These are phyloP conservation scores for Irpex sp. DNA, from an alignment of 1,284 basidiomycete species.

Conservation along the genomic window DNA sequence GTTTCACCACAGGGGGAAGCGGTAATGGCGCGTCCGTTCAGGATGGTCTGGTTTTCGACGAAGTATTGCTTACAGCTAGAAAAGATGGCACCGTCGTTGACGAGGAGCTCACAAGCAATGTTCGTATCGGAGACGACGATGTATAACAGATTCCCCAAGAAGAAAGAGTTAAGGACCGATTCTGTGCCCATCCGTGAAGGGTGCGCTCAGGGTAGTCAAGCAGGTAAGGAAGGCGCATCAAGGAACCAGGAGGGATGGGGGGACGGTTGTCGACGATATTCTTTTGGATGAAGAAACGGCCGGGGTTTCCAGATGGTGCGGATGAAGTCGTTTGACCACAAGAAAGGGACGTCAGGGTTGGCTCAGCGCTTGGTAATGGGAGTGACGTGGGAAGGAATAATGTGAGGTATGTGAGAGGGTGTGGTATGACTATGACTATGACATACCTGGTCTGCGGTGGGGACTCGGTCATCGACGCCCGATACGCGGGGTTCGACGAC, in stretches of 20 bases:
- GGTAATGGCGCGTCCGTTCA: slow-evolving; percentile 48
- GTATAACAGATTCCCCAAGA: slow-evolving; percentile 52
- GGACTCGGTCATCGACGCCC: slow-evolving; percentile 25
- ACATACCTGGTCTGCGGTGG: slow-evolving; percentile 20
- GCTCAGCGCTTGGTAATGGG: too few relatives aligned
- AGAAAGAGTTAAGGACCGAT: slow-evolving; percentile 50
- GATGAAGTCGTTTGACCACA: slow-evolving; percentile 34
- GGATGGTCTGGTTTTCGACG: slow-evolving; percentile 51
- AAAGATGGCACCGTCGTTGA: slow-evolving; percentile 50
- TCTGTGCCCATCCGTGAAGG: slow-evolving; percentile 45
- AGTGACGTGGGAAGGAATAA: too few relatives aligned
- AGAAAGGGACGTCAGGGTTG: slow-evolving; percentile 4
- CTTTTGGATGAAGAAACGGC: slow-evolving; percentile 21
- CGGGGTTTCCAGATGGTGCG: slow-evolving; percentile 33
- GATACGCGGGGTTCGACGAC: slow-evolving; percentile 46
- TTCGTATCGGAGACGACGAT: slow-evolving; percentile 49
- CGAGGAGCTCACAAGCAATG: slow-evolving; percentile 48
- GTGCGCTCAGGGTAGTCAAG: slow-evolving; percentile 46
- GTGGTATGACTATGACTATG: neutral
- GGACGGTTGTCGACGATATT: slow-evolving; percentile 20
- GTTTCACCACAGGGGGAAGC: slow-evolving; percentile 47
- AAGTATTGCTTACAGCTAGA: slow-evolving; percentile 50
- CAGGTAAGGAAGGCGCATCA: slow-evolving; percentile 31
- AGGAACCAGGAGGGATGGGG: slow-evolving; percentile 20
- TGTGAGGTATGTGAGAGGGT: neutral